Base-by-base conservation (phyloP, 495 filamentous ascomycete species). In the Neurospora pannonica region DNA sequence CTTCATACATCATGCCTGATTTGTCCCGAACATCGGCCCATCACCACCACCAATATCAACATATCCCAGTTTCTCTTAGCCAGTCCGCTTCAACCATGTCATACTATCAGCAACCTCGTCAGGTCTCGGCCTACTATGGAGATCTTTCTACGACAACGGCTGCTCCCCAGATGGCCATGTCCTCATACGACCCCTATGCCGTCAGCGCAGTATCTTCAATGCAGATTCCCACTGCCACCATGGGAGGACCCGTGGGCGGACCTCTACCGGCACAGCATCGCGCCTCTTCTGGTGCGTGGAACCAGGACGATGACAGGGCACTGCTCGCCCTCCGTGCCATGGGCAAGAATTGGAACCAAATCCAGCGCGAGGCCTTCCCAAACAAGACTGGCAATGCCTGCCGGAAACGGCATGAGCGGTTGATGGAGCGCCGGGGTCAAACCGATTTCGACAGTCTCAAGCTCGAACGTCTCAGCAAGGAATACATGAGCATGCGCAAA, bases 311-410 rank as follows among this genome's bases (percentile, higher is more conserved):
- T 72, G 92, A 94, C 77, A 84, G 88, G 74, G 85, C 86, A 21
- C 83, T 94, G 38, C 85, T 92, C 76, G 76, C 76, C 37, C 89
- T 90, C 36, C 87, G 92, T 42, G 87, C 89, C 9, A 85, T 87
- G 80, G 89, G 89, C 69, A 87, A 90, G 77, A 92, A 92, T 78
- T 94, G 92, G 92, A 86, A 86, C 70, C 88, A 90, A 70, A 93
- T 94, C 77, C 89, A 92, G 73, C 84, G 84, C 73, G 86, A 85
- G 70, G 87, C 90, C 79, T 94, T 94, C 78, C 91, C 90, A 4
- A 83, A 81, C 77, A 94, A 94, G 83, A 91, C 91, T 7, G 86
- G 90, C 38, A 94, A 94, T 80, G 92, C 92, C 37, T 94, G 92
- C 82, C 90, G 92, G 19, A 94, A 94, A 79, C 86, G 92, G 54